A percentile compares a stretch with the other conserved stretches of the same genome.
Conservation (phyloP, 2,329 filamentous ascomycete species). For the Colletotrichum melonis region DNA sequence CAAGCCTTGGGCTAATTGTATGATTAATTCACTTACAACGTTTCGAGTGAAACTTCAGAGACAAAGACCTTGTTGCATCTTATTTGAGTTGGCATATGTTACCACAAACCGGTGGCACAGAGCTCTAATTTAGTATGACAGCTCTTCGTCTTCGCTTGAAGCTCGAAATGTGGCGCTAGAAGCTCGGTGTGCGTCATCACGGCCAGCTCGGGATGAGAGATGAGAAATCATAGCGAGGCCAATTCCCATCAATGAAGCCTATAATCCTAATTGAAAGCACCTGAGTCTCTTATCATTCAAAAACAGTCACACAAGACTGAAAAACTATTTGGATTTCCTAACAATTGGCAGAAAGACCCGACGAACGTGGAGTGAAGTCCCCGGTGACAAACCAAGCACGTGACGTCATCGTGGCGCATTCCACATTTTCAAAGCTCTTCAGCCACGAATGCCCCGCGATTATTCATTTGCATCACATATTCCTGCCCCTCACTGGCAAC, state of each 20-base stretch:
- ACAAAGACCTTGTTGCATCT: not conserved
- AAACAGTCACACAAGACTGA: too few relatives aligned
- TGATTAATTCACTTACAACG: not conserved
- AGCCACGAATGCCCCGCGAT: constrained; percentile 37
- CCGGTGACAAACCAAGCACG: not conserved
- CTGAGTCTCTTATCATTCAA: too few relatives aligned
- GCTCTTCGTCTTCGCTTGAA: not conserved
- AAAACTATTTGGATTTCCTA: too few relatives aligned
- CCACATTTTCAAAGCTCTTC: constrained; percentile 3
- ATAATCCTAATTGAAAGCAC: not conserved
- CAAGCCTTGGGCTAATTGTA: not conserved
- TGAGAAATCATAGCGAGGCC: not conserved
- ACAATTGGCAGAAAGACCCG: not conserved
- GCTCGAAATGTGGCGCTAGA: constrained; percentile 6
- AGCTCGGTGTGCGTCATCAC: constrained; percentile 11
- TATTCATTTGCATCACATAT: constrained; percentile 18
- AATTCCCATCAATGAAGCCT: not conserved
- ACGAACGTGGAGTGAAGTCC: not conserved
- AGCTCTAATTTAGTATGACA: not conserved
- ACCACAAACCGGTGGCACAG: not conserved
- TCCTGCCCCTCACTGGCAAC: constrained; percentile 30
- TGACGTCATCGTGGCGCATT: constrained; percentile 33
- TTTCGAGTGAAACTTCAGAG: not conserved
- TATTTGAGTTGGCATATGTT: not conserved
- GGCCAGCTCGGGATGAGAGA: not conserved